These are phyloP conservation scores for Penicillium corylophilum DNA, from an alignment of 2,329 filamentous ascomycete genomes.

Conservation along the genomic window DNA sequence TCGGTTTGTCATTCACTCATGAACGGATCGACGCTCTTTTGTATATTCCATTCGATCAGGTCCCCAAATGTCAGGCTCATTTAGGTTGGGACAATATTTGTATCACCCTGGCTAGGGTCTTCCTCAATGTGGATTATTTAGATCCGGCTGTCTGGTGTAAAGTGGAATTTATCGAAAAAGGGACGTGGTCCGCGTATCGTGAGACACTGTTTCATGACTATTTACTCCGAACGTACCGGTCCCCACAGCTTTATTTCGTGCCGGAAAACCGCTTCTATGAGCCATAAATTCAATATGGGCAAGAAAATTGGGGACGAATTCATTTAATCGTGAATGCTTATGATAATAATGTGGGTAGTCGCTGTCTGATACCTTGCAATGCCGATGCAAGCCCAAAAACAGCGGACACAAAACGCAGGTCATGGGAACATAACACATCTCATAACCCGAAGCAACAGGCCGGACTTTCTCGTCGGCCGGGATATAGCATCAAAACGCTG, in stretches of 20 bases:
- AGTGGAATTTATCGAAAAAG: too few species aligned
- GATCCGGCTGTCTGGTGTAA: too few species aligned
- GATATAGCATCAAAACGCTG: neutral
- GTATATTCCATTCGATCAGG: too few species aligned
- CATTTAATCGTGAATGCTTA: neutral
- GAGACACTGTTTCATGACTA: too few species aligned
- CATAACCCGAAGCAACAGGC: neutral
- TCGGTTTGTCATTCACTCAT: too few species aligned
- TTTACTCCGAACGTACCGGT: neutral
- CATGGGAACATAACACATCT: too few species aligned
- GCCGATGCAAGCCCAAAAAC: neutral
- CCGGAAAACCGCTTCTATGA: neutral
- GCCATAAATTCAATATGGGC: neutral
- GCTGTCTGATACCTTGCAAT: neutral
- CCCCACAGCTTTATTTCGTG: neutral
- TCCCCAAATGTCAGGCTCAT: too few species aligned
- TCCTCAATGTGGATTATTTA: too few species aligned
- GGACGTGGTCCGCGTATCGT: too few species aligned
- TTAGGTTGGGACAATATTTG: too few species aligned
- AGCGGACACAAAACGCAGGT: neutral
- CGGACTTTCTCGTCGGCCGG: neutral
- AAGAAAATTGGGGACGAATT: neutral
- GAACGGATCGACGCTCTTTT: too few species aligned
- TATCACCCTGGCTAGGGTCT: too few species aligned
- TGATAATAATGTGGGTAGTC: neutral